phyloP scores from a whole-genome alignment of 2,329 filamentous ascomycete species.

The Fusarium liriodendri region DNA sequence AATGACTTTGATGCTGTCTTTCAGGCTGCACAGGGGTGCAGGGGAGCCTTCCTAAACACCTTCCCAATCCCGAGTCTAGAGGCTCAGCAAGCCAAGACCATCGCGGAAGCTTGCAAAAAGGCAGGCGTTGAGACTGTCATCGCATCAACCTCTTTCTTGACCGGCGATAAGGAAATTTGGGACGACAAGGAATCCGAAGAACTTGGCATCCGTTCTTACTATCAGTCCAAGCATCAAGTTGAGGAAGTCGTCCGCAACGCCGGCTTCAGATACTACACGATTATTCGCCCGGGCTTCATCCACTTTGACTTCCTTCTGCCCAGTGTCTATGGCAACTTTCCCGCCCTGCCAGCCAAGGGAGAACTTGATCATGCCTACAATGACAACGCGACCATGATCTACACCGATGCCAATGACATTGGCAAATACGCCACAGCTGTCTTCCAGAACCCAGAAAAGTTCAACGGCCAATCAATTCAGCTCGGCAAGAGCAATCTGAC shows the following conservation, averaged over 20 bases:
- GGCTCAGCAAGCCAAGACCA: constrained; percentile 44
- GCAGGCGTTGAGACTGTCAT: constrained; percentile 47
- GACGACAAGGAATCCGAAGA: constrained; percentile 26
- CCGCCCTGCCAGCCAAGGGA: constrained; percentile 41
- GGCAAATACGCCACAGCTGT: constrained; percentile 49
- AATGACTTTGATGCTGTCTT: constrained; percentile 46
- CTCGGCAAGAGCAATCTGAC: constrained; percentile 44
- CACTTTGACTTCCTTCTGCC: constrained; percentile 45
- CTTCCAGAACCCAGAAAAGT: constrained; percentile 45
- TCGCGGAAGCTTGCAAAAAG: constrained; percentile 46
- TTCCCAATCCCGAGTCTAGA: constrained; percentile 45
- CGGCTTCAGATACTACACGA: constrained; percentile 48
- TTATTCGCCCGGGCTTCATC: constrained; percentile 48
- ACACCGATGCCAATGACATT: constrained; percentile 47
- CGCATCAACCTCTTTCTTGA: constrained; percentile 38
- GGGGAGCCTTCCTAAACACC: constrained; percentile 46
- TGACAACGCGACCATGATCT: constrained; percentile 36
- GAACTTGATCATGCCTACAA: constrained; percentile 43
- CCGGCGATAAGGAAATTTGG: constrained; percentile 37
- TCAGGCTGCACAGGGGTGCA: constrained; percentile 48
- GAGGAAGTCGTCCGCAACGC: constrained; percentile 47
- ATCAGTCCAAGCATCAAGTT: constrained; percentile 50
- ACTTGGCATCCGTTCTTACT: constrained; percentile 45
- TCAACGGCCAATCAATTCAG: constrained; percentile 46
- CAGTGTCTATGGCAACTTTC: constrained; percentile 40